Base-by-base conservation (phyloP, 768 basidiomycete genomes). In the Stropharia rugosoannulata region DNA sequence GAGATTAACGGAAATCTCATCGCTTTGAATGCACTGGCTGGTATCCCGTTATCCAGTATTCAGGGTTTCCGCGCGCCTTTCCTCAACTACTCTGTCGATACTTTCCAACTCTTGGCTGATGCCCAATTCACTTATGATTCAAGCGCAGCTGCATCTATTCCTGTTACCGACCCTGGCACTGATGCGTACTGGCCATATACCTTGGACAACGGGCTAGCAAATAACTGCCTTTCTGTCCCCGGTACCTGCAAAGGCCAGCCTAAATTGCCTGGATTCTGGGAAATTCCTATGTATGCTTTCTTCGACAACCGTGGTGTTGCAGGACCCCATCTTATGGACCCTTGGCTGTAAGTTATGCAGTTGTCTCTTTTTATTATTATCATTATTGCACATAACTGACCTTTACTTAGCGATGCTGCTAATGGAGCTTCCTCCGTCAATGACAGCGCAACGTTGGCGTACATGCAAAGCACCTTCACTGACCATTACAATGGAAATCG, bases 151-250 rank as follows among this genome's bases (percentile, higher is more conserved):
- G 74, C 87, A 0, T 80, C 87, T 1, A 74, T 83, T 11, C 86
- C 87, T 7, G 89, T 89, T 40, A 85, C 82, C 12, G 83, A 85
- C 49, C 73, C 77, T 13, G 68, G 73, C 47, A 87, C 89, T 0
- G 89, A 93, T 63, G 88, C 89, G 3, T 92, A 68, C 69, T 93
- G 90, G 90, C 90, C 90, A 0, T 91, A 92, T 68, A 89, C 87
- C 0, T 78, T 93, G 49, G 90, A 93, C 67, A 65, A 87, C 64
- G 90, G 90, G 16, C 75, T 93, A 73, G 86, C 89, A 18, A 93
- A 93, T 65, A 79, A 91, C 64, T 93, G 90, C 61, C 67, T 89
- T 54, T 67, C 70, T 7, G 78, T 84, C 3, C 63, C 67, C 0
- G 79, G 75, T 25, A 69, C 79, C 3, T 91, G 90, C 70, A 79